Evolutionary conservation across 805 yeast genomes (phyloP).

Genomic region (Starmera quercuum): DNA sequence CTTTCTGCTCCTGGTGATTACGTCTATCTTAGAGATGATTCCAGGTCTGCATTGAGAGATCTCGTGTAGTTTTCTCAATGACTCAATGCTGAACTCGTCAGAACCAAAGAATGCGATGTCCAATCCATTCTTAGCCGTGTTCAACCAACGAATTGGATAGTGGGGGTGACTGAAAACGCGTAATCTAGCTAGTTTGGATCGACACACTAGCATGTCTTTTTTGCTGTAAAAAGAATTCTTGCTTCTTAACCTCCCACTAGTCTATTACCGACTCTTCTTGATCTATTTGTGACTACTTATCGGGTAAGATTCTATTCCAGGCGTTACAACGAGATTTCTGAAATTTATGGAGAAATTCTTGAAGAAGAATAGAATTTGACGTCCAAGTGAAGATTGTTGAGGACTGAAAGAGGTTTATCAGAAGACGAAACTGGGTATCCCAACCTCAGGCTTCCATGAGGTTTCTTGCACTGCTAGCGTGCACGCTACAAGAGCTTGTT

Average conservation of each 20-base stretch:
- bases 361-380: too few relatives aligned
- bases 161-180: too few relatives aligned
- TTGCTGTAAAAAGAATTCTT: too few relatives aligned
- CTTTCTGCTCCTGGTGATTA: conserved; percentile 59
- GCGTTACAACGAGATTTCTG: too few relatives aligned
- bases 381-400: too few relatives aligned
- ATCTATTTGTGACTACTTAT: not conserved
- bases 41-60: conserved; percentile 11
- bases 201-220: not conserved
- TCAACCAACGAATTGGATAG: too few relatives aligned
- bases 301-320: not conserved
- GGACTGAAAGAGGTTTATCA: too few relatives aligned
- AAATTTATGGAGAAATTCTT: too few relatives aligned
- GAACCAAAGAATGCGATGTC: conserved; percentile 70
- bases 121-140: conserved; percentile 3
- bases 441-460: conserved; percentile 4
- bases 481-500: conserved; percentile 36
- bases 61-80: conserved; percentile 34
- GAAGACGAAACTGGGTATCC: too few relatives aligned
- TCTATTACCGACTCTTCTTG: not conserved
- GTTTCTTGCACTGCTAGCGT: conserved; percentile 10
- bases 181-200: not conserved
- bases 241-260: too few relatives aligned
- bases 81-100: conserved; percentile 57
- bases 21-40: conserved; percentile 35